A percentile compares a stretch with the other conserved stretches of the same genome.
These are phyloP conservation scores for Eucalyptus polyanthemos DNA, from an alignment of 345 rosid genomes.

Conservation along the genomic window DNA sequence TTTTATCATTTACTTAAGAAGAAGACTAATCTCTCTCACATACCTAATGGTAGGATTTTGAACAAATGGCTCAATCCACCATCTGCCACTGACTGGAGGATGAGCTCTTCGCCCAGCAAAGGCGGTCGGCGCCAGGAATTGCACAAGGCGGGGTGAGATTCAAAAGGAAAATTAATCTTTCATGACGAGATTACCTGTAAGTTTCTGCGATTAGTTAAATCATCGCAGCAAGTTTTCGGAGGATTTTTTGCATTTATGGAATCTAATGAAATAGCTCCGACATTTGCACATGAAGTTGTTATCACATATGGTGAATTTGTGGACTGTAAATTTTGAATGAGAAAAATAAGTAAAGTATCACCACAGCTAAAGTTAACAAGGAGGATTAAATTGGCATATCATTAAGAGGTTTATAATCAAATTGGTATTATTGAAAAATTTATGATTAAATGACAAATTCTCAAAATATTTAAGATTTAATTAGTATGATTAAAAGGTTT, in stretches of 20 bases:
- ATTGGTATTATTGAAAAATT: too few species aligned
- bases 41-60: neutral
- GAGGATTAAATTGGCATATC: too few species aligned
- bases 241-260: neutral
- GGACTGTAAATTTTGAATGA: neutral
- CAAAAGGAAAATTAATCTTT: too few species aligned
- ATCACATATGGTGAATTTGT: neutral
- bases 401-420: neutral
- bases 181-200: neutral
- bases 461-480: too few species aligned
- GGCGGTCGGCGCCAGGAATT: neutral
- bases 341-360: too few species aligned
- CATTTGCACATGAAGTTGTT: neutral
- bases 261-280: neutral
- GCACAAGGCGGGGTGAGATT: too few species aligned
- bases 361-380: neutral
- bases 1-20: neutral
- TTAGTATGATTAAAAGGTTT: too few species aligned
- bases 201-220: too few species aligned
- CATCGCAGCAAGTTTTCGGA: neutral
- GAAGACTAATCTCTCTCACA: neutral
- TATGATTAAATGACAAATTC: too few species aligned
- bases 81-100: neutral
- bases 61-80: neutral
- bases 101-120: neutral